Evolutionary conservation across 108 stramenopile genomes (phyloP).

Genomic region (Skeletonema costatum): DNA sequence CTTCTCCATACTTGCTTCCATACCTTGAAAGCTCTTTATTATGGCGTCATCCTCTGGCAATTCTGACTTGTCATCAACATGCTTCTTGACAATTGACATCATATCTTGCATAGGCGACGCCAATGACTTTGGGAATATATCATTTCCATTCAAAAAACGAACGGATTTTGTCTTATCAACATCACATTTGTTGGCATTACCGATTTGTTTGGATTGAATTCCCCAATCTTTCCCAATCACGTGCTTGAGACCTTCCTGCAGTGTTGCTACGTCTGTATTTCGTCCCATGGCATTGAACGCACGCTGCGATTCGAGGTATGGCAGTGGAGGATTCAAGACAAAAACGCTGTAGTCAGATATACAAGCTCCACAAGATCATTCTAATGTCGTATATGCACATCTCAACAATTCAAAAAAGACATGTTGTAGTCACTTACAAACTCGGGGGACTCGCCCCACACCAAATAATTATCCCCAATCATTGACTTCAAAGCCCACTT

Average conservation of each 20-base stretch:
- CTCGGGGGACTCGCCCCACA: background rate
- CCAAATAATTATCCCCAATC: background rate
- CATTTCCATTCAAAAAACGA: constrained; percentile 9
- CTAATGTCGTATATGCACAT: too few species aligned
- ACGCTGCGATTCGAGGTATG: background rate
- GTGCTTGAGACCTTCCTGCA: background rate
- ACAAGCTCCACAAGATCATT: too few species aligned
- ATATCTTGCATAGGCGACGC: constrained; percentile 7
- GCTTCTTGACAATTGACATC: background rate
- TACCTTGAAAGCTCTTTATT: background rate
- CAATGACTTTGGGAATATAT: constrained; percentile 1
- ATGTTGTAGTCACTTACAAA: background rate
- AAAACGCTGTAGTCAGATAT: background rate
- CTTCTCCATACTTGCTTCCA: background rate
- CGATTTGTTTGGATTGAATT: background rate
- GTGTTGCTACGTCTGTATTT: background rate
- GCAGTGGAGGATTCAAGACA: background rate
- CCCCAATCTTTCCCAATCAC: background rate
- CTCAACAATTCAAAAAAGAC: too few species aligned
- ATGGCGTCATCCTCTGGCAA: background rate
- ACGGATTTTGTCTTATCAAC: background rate
- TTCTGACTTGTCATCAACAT: background rate
- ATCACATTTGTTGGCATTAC: background rate
- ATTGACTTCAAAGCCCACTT: constrained; percentile 9
- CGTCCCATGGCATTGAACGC: constrained; percentile 1